phyloP scores from a whole-genome alignment of 2,329 filamentous ascomycete genomes.

The Alternaria postmessia region DNA sequence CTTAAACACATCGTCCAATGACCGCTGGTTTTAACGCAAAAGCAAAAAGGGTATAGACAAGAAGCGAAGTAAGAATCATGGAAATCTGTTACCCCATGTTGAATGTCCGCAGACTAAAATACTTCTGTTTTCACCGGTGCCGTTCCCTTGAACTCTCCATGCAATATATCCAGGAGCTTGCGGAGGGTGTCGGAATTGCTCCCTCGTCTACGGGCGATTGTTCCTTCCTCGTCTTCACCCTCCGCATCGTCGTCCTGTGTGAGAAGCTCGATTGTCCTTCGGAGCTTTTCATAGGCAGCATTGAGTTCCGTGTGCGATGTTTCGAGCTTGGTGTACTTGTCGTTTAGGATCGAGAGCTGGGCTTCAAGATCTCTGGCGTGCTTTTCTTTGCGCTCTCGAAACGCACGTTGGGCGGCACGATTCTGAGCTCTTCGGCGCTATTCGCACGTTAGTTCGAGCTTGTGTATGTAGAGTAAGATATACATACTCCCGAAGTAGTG shows the following conservation, averaged over 20 bases:
- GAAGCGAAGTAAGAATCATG: slow-evolving; percentile 11
- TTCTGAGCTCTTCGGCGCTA: slow-evolving; percentile 68
- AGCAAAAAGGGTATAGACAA: slow-evolving; percentile 22
- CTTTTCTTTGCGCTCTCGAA: slow-evolving; percentile 70
- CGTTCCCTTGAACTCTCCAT: slow-evolving; percentile 46
- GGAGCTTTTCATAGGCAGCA: slow-evolving; percentile 51
- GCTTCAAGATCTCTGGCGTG: slow-evolving; percentile 70
- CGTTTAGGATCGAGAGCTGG: slow-evolving; percentile 62
- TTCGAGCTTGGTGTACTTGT: slow-evolving; percentile 64
- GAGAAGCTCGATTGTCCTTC: slow-evolving; percentile 51
- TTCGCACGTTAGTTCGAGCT: slow-evolving; percentile 15
- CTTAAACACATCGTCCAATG: slow-evolving; percentile 23
- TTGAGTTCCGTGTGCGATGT: slow-evolving; percentile 59
- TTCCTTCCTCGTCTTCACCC: slow-evolving; percentile 38
- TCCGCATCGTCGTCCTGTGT: slow-evolving; percentile 46
- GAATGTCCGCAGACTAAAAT: neutral
- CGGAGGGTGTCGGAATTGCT: slow-evolving; percentile 48
- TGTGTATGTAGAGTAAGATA: no score
- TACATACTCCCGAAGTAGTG: slow-evolving; percentile 51
- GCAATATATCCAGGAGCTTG: slow-evolving; percentile 50
- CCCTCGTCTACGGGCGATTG: slow-evolving; percentile 29
- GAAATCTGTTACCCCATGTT: neutral
- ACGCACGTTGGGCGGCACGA: slow-evolving; percentile 67
- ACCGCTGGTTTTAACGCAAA: slow-evolving; percentile 13
- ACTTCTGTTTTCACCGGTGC: slow-evolving; percentile 35